A percentile compares a stretch with the other conserved stretches of the same genome.
Conservation (phyloP, 768 basidiomycete species). For the Multifurca ochricompacta region DNA sequence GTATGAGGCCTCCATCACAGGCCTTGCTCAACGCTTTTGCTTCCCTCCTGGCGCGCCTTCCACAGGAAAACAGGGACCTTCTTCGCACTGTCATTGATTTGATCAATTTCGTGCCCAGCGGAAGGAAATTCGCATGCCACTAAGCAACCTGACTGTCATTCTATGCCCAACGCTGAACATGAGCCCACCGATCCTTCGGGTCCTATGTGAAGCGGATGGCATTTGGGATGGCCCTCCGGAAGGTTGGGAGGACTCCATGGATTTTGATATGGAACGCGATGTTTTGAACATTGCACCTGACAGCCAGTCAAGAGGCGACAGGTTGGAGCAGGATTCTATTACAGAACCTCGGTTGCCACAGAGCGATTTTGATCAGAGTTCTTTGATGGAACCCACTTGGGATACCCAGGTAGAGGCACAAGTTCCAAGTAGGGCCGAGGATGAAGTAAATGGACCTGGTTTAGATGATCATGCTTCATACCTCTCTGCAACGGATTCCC, state of each 20-base stretch:
- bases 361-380: slow-evolving; percentile 1
- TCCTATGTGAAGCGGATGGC: slow-evolving; percentile 60
- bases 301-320: not conserved
- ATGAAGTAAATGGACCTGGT: not conserved
- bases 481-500: slow-evolving; percentile 11
- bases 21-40: slow-evolving; percentile 50
- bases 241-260: slow-evolving; percentile 14
- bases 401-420: not conserved
- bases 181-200: slow-evolving; percentile 62
- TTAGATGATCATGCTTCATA: slow-evolving; percentile 13
- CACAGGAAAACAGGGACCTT: slow-evolving; percentile 77
- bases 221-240: slow-evolving; percentile 46
- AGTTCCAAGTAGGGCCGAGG: not conserved
- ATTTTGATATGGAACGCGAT: not conserved
- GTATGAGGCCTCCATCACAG: slow-evolving; percentile 53
- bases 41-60: slow-evolving; percentile 59
- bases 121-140: slow-evolving; percentile 83
- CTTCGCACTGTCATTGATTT: slow-evolving; percentile 74
- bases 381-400: not conserved
- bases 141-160: slow-evolving; percentile 81
- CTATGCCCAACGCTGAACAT: slow-evolving; percentile 83
- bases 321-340: slow-evolving; percentile 1
- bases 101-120: slow-evolving; percentile 66
- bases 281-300: not conserved
- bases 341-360: not conserved